Evolutionary conservation across 768 basidiomycete genomes (phyloP).

Genomic region (Kwoniella sp.): DNA sequence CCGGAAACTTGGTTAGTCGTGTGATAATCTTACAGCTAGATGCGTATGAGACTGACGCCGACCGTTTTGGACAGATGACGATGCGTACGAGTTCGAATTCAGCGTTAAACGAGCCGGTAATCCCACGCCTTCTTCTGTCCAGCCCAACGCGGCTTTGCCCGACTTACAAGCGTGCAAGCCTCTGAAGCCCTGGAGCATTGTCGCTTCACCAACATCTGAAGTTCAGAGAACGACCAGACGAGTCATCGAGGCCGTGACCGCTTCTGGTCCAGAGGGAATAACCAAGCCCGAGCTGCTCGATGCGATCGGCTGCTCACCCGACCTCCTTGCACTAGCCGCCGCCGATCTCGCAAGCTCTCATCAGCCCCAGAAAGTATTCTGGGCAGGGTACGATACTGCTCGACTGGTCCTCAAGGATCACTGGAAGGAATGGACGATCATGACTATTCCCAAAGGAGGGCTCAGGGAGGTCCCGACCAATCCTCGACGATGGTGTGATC

Average conservation of each 20-base stretch:
- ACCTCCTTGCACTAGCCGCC: constrained; percentile 10
- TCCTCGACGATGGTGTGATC: constrained; percentile 47
- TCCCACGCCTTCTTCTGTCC: not conserved
- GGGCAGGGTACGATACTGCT: constrained; percentile 48
- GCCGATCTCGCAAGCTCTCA: constrained; percentile 15
- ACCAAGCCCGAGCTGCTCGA: constrained; percentile 25
- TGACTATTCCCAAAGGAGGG: not conserved
- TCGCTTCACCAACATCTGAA: not conserved
- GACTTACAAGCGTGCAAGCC: not conserved
- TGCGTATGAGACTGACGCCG: not conserved
- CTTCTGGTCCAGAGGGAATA: constrained; percentile 38
- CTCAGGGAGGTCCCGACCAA: constrained; percentile 1
- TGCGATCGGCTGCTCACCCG: not conserved
- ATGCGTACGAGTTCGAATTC: constrained; percentile 44
- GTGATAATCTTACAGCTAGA: not conserved
- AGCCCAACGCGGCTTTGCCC: not conserved
- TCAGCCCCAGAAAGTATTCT: constrained; percentile 28
- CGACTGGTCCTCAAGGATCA: constrained; percentile 28
- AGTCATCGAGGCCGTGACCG: constrained; percentile 23
- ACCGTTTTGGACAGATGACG: constrained; percentile 35
- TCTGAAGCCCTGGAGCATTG: not conserved
- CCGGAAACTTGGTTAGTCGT: constrained; percentile 31
- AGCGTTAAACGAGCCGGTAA: constrained; percentile 9
- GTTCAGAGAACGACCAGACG: not conserved
- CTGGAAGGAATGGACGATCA: constrained; percentile 27